Evolutionary conservation across 2,329 filamentous ascomycete species (phyloP).

Genomic region (Beauveria caledonica): DNA sequence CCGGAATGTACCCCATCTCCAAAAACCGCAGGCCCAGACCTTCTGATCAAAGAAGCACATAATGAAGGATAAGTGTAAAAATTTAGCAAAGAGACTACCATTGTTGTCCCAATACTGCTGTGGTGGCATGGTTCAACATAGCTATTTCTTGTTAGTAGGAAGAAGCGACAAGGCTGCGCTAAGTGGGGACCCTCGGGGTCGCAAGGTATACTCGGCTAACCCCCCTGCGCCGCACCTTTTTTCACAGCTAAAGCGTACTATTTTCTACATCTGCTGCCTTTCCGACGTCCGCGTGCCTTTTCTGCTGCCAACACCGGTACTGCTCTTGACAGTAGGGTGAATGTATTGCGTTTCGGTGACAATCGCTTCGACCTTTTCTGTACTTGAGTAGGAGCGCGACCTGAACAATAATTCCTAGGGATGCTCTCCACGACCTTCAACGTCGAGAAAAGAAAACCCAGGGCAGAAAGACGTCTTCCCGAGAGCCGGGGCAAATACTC

Average conservation of each 20-base stretch:
- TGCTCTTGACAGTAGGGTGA: too few species aligned
- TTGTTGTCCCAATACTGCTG: neutral
- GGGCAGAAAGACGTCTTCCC: conserved; percentile 8
- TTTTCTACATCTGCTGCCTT: too few species aligned
- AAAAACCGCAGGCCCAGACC: neutral
- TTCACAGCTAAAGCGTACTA: neutral
- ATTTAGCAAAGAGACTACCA: neutral
- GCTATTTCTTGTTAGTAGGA: neutral
- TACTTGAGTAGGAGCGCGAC: neutral
- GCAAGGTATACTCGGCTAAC: neutral
- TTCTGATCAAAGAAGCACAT: neutral
- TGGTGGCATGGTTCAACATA: neutral
- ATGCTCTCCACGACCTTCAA: neutral
- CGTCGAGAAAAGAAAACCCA: neutral
- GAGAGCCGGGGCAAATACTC: conserved; percentile 14
- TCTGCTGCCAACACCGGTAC: too few species aligned
- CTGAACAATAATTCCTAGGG: neutral
- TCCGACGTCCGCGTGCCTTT: too few species aligned
- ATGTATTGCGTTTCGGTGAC: too few species aligned
- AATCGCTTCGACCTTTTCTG: too few species aligned
- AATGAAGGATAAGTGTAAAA: neutral
- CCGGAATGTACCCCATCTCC: neutral
- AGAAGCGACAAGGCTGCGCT: neutral
- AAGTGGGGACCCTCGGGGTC: neutral
- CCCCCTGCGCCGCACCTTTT: neutral